phyloP scores from a whole-genome alignment of 768 basidiomycete genomes.

The Psilocybe azurescens region DNA sequence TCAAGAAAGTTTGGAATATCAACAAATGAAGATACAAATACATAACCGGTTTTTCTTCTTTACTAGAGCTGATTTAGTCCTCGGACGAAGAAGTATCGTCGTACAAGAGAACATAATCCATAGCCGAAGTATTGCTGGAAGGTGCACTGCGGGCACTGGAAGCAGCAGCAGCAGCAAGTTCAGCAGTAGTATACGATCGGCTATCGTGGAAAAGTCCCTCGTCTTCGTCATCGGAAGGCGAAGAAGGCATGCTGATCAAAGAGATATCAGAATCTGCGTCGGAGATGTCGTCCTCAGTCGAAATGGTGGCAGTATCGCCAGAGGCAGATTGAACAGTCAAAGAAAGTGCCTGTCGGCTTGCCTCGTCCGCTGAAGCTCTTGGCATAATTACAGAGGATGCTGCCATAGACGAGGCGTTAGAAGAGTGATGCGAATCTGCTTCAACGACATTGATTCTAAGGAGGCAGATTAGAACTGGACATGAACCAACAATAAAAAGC shows the following conservation, averaged over 20 bases:
- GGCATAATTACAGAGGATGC: conserved; percentile 49
- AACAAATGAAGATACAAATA: conserved; percentile 12
- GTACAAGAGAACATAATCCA: conserved; percentile 77
- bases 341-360: conserved; percentile 23
- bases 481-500: not conserved
- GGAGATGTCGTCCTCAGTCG: conserved; percentile 35
- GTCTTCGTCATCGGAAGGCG: conserved; percentile 54
- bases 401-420: conserved; percentile 56
- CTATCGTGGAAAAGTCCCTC: conserved; percentile 62
- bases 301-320: conserved; percentile 19
- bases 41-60: not conserved
- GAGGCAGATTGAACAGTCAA: conserved; percentile 22
- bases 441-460: conserved; percentile 73
- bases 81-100: conserved; percentile 67
- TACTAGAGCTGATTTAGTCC: conserved; percentile 12
- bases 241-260: conserved; percentile 65
- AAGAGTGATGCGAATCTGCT: conserved; percentile 37
- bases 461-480: conserved; percentile 5
- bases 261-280: conserved; percentile 57
- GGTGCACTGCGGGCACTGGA: not conserved
- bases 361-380: conserved; percentile 25
- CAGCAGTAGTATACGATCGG: conserved; percentile 25
- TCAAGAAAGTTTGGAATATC: not conserved
- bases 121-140: conserved; percentile 17
- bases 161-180: conserved; percentile 16